Conservation (phyloP, 768 basidiomycete species). For the Leccinum variicolor region DNA sequence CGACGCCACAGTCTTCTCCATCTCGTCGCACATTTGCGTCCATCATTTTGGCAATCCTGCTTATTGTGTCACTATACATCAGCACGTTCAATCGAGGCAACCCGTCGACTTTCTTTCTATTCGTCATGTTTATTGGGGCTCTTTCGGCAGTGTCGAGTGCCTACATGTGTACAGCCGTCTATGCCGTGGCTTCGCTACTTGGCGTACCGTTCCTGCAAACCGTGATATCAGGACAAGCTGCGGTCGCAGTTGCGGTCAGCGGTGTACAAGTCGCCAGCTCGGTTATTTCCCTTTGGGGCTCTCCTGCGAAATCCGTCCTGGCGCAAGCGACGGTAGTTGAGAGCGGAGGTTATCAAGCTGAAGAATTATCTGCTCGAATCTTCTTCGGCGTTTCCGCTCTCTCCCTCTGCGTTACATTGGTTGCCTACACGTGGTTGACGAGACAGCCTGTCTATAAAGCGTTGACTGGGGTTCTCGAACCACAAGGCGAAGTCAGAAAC, state of each 20-base stretch:
- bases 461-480: constrained; percentile 49
- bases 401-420: constrained; percentile 54
- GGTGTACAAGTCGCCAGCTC: constrained; percentile 70
- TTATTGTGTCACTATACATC: constrained; percentile 60
- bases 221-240: constrained; percentile 85
- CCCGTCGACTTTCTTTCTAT: constrained; percentile 57
- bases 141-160: constrained; percentile 62
- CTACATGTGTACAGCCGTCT: constrained; percentile 74
- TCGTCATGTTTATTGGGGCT: constrained; percentile 60
- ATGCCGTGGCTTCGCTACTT: constrained; percentile 80
- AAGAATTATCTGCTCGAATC: constrained; percentile 62
- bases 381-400: constrained; percentile 72
- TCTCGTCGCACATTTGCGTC: constrained; percentile 53
- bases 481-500: constrained; percentile 22
- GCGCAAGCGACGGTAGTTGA: constrained; percentile 15
- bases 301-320: constrained; percentile 27
- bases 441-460: constrained; percentile 57
- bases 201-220: constrained; percentile 71
- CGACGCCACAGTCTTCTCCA: constrained; percentile 48
- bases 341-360: constrained; percentile 43
- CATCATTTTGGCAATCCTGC: constrained; percentile 47
- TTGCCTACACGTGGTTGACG: constrained; percentile 55
- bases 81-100: constrained; percentile 60
- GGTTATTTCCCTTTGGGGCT: constrained; percentile 51
- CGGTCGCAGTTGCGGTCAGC: constrained; percentile 80